phyloP scores from a whole-genome alignment of 768 basidiomycete species.

The Russula olivacea region DNA sequence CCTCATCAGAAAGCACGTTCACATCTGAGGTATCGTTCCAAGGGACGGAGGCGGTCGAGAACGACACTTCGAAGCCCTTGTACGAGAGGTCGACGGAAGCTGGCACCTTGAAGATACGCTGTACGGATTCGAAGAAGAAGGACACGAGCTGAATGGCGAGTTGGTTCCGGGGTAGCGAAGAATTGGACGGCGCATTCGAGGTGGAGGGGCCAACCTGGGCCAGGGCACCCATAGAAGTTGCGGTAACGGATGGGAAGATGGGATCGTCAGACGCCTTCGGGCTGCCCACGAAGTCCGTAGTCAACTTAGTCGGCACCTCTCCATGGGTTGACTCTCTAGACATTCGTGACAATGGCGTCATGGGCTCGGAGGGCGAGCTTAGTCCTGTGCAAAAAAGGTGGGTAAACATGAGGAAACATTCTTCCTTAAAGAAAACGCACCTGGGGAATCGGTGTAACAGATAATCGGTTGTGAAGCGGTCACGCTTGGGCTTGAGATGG shows the following conservation, averaged over 20 bases:
- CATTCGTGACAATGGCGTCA: constrained; percentile 11
- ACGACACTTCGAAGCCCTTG: constrained; percentile 15
- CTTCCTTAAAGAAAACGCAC: neutral
- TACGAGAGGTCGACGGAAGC: constrained; percentile 13
- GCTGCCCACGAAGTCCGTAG: neutral
- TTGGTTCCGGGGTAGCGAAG: neutral
- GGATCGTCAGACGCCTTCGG: neutral
- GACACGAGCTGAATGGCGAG: constrained; percentile 13
- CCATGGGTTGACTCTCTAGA: neutral
- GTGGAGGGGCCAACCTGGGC: neutral
- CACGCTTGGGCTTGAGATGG: neutral
- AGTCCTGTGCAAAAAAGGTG: neutral
- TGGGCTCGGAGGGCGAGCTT: constrained; percentile 5
- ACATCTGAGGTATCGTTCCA: neutral
- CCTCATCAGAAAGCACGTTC: neutral
- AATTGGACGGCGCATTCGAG: neutral
- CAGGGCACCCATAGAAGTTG: neutral
- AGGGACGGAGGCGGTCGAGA: constrained; percentile 6
- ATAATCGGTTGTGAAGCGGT: constrained; percentile 11
- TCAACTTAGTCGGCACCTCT: neutral
- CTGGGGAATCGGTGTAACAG: constrained; percentile 7
- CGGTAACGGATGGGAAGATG: neutral
- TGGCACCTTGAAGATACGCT: constrained; percentile 13
- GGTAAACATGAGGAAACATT: neutral
- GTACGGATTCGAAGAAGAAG: constrained; percentile 17